These are phyloP conservation scores for Nicotiana noctiflora DNA, from an alignment of 257 asterid genomes.

Conservation along the genomic window DNA sequence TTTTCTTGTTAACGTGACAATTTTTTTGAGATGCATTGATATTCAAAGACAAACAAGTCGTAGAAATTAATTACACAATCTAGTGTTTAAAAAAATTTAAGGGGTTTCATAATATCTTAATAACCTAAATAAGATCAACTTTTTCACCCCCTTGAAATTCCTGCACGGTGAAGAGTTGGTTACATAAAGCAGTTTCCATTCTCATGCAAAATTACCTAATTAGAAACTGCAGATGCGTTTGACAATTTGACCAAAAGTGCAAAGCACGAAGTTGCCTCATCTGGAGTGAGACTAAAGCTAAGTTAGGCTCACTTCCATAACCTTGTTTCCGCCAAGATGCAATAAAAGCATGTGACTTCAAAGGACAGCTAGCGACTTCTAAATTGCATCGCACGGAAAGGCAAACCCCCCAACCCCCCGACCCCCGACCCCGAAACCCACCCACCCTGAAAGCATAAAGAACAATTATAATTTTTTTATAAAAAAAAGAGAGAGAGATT, in stretches of 20 bases:
- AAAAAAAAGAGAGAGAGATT: background rate
- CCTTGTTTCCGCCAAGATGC: background rate
- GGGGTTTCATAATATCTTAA: too few species aligned
- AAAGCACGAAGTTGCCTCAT: background rate
- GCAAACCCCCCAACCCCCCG: background rate
- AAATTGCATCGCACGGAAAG: background rate
- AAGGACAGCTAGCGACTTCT: background rate
- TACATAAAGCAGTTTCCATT: too few species aligned
- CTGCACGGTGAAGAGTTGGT: too few species aligned
- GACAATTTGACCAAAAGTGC: slow-evolving; percentile 11
- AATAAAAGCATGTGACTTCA: background rate
- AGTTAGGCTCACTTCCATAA: slow-evolving; percentile 30
- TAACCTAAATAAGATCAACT: background rate
- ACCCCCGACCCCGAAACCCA: too few species aligned
- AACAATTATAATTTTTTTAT: background rate
- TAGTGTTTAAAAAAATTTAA: too few species aligned
- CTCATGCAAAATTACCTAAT: too few species aligned
- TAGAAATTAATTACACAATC: too few species aligned
- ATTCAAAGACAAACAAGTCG: too few species aligned
- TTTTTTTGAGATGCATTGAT: too few species aligned
- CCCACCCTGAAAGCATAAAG: background rate
- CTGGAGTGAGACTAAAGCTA: slow-evolving; percentile 22
- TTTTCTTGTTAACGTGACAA: too few species aligned
- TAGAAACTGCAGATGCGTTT: background rate
- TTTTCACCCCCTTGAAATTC: too few species aligned